phyloP scores from a whole-genome alignment of 768 basidiomycete species.

The Hysterangium stoloniferum region DNA sequence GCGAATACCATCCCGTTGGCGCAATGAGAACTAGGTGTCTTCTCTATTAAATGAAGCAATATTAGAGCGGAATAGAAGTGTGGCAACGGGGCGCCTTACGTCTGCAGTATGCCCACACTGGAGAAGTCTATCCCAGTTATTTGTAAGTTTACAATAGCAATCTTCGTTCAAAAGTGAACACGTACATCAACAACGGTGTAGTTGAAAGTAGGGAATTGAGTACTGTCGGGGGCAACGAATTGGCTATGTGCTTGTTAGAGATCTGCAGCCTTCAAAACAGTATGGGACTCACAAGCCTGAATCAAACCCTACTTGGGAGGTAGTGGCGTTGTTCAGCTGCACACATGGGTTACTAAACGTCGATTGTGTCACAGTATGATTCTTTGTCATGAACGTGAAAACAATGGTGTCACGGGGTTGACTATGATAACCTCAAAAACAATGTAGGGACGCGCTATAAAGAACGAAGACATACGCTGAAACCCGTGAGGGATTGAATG shows the following conservation, averaged over 20 bases:
- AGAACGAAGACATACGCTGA: constrained; percentile 23
- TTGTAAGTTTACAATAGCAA: neutral
- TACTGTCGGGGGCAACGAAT: constrained; percentile 44
- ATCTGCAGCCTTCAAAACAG: too few relatives aligned
- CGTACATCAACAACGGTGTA: constrained; percentile 32
- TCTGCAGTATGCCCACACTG: constrained; percentile 18
- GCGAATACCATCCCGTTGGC: constrained; percentile 33
- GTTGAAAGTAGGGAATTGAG: constrained; percentile 42
- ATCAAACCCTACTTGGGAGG: constrained; percentile 43
- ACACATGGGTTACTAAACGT: constrained; percentile 41
- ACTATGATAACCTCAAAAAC: neutral
- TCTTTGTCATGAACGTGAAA: constrained; percentile 53
- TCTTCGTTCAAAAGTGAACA: neutral
- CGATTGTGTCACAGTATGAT: constrained; percentile 45
- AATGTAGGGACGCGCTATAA: neutral
- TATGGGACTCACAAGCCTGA: constrained; percentile 46
- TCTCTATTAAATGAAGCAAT: neutral
- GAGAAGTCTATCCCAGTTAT: constrained; percentile 33
- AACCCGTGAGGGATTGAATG: constrained; percentile 44
- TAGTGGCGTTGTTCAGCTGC: constrained; percentile 25
- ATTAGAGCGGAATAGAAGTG: constrained; percentile 5
- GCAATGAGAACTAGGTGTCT: constrained; percentile 19
- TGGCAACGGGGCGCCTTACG: too few relatives aligned
- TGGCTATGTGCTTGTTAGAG: constrained; percentile 27
- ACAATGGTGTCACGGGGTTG: constrained; percentile 45